These are phyloP conservation scores for Epichloe brachyelytri DNA, from an alignment of 2,329 filamentous ascomycete species.

Conservation along the genomic window DNA sequence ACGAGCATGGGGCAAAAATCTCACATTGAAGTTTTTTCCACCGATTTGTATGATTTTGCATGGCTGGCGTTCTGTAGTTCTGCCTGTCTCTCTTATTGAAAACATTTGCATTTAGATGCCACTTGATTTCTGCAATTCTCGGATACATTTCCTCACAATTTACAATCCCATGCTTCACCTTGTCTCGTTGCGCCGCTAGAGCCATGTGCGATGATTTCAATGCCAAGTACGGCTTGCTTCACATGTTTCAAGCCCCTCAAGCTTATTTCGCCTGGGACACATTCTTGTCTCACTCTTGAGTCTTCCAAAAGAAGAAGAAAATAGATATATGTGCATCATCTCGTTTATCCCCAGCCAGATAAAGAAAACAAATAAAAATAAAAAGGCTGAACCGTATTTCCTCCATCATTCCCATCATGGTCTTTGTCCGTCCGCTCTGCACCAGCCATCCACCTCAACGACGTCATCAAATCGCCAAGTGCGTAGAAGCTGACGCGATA, in stretches of 20 bases:
- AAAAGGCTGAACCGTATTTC: not conserved
- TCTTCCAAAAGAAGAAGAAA: not conserved
- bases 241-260: not conserved
- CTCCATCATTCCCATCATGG: not conserved
- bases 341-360: not conserved
- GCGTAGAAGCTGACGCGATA: not conserved
- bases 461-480: constrained; percentile 5
- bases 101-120: not conserved
- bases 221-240: not conserved
- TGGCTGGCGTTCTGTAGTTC: not conserved
- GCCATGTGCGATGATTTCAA: too few relatives aligned
- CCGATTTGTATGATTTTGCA: not conserved
- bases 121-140: not conserved
- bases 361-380: not conserved
- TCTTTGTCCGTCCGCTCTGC: not conserved
- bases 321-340: not conserved
- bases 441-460: constrained; percentile 1
- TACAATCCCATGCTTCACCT: too few relatives aligned
- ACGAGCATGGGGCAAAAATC: not conserved
- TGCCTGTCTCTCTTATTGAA: not conserved
- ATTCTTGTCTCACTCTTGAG: not conserved
- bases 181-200: too few relatives aligned
- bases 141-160: too few relatives aligned
- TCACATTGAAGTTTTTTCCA: not conserved
- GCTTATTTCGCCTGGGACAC: not conserved